These are phyloP conservation scores for Sungouiozyma ichnusensis DNA, from an alignment of 805 yeast species.

Conservation along the genomic window DNA sequence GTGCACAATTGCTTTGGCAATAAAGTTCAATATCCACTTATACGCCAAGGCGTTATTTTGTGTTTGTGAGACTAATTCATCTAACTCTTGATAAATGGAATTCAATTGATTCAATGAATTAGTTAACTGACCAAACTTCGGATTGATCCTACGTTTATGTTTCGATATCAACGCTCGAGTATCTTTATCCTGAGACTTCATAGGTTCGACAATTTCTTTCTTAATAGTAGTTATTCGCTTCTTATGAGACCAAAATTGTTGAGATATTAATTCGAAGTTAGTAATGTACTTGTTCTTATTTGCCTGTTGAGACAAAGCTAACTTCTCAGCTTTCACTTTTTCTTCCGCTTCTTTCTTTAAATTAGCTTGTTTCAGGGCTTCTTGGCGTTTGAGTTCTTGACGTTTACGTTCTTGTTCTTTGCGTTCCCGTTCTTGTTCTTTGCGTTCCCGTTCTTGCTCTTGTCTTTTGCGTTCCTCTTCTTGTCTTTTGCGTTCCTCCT, in stretches of 20 bases:
- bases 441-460: slow-evolving; percentile 6
- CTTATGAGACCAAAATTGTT: slow-evolving; percentile 38
- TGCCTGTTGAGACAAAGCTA: slow-evolving; percentile 11
- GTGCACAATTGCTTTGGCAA: slow-evolving; percentile 74
- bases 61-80: slow-evolving; percentile 39
- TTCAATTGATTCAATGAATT: slow-evolving; percentile 52
- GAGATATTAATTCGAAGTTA: slow-evolving; percentile 31
- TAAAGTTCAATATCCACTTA: slow-evolving; percentile 68
- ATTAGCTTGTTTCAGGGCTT: slow-evolving; percentile 20
- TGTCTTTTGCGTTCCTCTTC: slow-evolving; percentile 9
- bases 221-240: slow-evolving; percentile 50
- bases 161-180: slow-evolving; percentile 44
- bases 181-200: slow-evolving; percentile 39
- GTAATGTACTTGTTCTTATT: slow-evolving; percentile 17
- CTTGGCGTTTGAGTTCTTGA: slow-evolving; percentile 9
- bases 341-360: slow-evolving; percentile 14
- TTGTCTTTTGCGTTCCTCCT: slow-evolving; percentile 11
- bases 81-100: slow-evolving; percentile 41
- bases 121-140: slow-evolving; percentile 87
- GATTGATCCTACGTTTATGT: slow-evolving; percentile 70
- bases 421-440: slow-evolving; percentile 4
- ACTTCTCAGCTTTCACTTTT: slow-evolving; percentile 14
- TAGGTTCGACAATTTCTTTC: slow-evolving; percentile 42
- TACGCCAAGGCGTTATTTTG: slow-evolving; percentile 41
- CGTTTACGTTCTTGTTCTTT: slow-evolving; percentile 8